Percentiles rank a stretch among this genome's conserved stretches.
phyloP scores from a whole-genome alignment of 495 filamentous ascomycete genomes.

The Aspergillus conjunctus region DNA sequence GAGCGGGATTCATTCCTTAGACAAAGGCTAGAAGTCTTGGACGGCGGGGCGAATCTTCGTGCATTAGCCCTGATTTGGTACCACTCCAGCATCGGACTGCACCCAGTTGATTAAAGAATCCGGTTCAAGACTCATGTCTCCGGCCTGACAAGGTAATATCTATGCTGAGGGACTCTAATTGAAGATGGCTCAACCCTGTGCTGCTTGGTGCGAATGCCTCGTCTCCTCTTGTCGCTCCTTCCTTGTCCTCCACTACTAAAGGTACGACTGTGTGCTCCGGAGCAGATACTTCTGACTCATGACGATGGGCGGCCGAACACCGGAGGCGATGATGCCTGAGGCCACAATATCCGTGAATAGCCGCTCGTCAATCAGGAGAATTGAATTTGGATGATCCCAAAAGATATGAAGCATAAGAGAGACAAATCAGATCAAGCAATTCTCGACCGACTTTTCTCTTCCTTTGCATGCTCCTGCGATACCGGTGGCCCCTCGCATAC shows the following conservation, averaged over 20 bases:
- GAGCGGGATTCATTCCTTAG: slow-evolving; percentile 17
- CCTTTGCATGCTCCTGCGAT: too few species aligned
- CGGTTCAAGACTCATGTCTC: background rate
- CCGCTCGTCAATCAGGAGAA: background rate
- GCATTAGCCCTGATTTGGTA: background rate
- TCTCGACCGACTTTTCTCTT: too few species aligned
- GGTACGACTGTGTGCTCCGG: too few species aligned
- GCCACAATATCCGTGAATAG: background rate
- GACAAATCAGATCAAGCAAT: too few species aligned
- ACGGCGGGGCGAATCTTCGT: slow-evolving; percentile 2
- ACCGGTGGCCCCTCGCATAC: too few species aligned
- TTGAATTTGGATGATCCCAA: too few species aligned
- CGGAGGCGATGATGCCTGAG: background rate
- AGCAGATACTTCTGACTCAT: background rate
- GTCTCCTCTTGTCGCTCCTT: background rate
- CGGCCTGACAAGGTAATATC: too few species aligned
- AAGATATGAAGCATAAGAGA: too few species aligned
- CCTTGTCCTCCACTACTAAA: background rate
- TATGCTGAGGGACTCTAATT: too few species aligned
- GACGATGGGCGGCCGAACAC: background rate
- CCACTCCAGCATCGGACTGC: background rate
- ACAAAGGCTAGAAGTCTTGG: background rate
- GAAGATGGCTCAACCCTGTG: too few species aligned
- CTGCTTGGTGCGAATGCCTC: too few species aligned
- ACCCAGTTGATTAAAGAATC: background rate